Evolutionary conservation across 1,139 yeast genomes (phyloP), one percentile per base, ranked within the genome.

Genomic region (Suhomyces coccinellae): DNA sequence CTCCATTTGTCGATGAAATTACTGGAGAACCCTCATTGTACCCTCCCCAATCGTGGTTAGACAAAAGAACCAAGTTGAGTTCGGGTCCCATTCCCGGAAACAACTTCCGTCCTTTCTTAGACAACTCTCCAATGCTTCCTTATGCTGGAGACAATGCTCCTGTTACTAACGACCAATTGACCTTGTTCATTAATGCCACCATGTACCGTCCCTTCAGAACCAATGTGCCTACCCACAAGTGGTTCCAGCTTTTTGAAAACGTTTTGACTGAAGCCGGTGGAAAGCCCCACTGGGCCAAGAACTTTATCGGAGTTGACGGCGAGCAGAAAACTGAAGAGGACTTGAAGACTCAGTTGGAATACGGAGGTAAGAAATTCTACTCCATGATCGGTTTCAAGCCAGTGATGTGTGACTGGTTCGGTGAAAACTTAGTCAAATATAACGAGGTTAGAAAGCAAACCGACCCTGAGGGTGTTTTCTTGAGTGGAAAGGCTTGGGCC

Each of bases 261-360:
- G 79, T 88, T 1, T 74, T 91, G 75, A 75, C 76, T 44, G 81
- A 79, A 30, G 91, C 86, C 17, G 91, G 87, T 33, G 99, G 99
- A 40, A 87, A 85, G 62, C 99, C 99, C 1, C 99, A 93, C 63
- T 93, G 99, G 99, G 99, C 99, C n/a, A 93, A 93, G 73, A 91
- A 91, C 66, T 93, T 90, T 62, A 75, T 90, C 52, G 97, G 97
- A 2, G 67, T 83, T 28, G 71, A 69, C 9, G 73, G 72, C 7
- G 57, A 56, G 11, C 70, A 69, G 43, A 68, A 66, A 48, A 66
- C 71, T 1, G 65, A 63, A 4, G 71, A 66, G 34, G 74, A 72
- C 48, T 66, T 71, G 45, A 38, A 62, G 24, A 69, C 67, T 22
- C 79, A 74, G 54, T 51, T 70, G 43, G 58, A 54, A 14, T 73